A percentile compares a stretch with the other conserved stretches of the same genome.
phyloP scores from a whole-genome alignment of 208 protist species.

The Trichomonas tenax region DNA sequence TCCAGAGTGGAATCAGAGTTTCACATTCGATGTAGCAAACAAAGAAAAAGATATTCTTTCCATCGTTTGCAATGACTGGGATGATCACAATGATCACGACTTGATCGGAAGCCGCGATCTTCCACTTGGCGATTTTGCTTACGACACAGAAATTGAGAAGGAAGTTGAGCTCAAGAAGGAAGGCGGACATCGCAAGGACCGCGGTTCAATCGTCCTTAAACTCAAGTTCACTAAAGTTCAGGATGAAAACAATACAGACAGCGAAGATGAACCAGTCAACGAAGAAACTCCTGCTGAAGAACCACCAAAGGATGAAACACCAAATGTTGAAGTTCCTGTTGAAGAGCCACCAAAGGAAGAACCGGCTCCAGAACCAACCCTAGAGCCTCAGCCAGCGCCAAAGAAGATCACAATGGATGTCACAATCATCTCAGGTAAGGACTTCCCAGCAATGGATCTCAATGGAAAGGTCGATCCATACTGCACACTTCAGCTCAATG shows the following conservation, averaged over 20 bases:
- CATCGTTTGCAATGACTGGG: background rate
- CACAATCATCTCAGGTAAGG: too few relatives aligned
- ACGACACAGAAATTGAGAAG: background rate
- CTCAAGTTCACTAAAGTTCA: background rate
- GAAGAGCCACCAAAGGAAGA: too few relatives aligned
- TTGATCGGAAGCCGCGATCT: background rate
- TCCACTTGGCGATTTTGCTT: background rate
- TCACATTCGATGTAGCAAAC: background rate
- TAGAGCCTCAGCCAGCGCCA: too few relatives aligned
- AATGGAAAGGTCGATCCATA: too few relatives aligned
- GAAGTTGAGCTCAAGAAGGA: background rate
- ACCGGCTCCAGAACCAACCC: too few relatives aligned
- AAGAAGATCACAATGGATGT: too few relatives aligned
- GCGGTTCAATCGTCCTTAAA: background rate
- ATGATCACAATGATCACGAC: background rate
- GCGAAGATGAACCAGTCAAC: background rate
- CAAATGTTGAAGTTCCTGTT: too few relatives aligned
- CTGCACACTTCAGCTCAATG: too few relatives aligned
- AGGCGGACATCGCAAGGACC: background rate
- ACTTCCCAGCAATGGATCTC: too few relatives aligned
- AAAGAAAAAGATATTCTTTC: background rate
- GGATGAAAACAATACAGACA: background rate
- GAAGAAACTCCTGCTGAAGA: background rate
- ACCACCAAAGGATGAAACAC: background rate
- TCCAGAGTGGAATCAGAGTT: background rate